Conservation (phyloP, 2,329 filamentous ascomycete genomes). For the Kalmusia sp. region DNA sequence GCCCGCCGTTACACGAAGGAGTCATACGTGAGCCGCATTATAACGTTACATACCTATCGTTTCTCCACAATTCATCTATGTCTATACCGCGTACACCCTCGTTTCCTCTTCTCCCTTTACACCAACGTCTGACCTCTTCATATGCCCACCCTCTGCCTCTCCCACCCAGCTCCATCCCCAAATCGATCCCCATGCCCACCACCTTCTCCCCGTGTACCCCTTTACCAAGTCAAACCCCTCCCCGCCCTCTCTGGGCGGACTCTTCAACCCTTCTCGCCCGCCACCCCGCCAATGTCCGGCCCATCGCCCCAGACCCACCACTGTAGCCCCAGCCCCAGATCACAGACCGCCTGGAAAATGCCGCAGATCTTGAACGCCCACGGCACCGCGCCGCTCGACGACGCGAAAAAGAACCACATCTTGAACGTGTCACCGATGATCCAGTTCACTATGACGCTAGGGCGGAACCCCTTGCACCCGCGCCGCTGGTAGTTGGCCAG, state of each 20-base stretch:
- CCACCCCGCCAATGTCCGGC: slow-evolving; percentile 12
- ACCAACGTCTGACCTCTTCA: too few species aligned
- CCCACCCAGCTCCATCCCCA: slow-evolving; percentile 26
- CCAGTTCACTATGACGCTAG: slow-evolving; percentile 80
- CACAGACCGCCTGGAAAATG: slow-evolving; percentile 80
- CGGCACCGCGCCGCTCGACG: slow-evolving; percentile 71
- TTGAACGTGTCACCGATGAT: slow-evolving; percentile 83
- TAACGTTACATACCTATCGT: too few species aligned
- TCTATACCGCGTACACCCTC: too few species aligned
- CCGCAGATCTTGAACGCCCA: slow-evolving; percentile 83
- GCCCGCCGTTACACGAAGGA: too few species aligned
- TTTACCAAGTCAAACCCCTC: slow-evolving; percentile 20
- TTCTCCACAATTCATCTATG: too few species aligned
- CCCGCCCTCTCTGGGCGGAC: slow-evolving; percentile 23
- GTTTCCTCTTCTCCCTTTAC: too few species aligned
- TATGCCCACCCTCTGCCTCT: slow-evolving; percentile 26
- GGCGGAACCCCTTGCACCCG: slow-evolving; percentile 78
- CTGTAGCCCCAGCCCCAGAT: slow-evolving; percentile 76
- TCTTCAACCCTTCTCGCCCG: slow-evolving; percentile 30
- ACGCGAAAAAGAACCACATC: slow-evolving; percentile 79
- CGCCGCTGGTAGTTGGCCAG: slow-evolving; percentile 70
- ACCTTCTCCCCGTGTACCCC: slow-evolving; percentile 7
- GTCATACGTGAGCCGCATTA: too few species aligned
- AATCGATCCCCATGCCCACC: slow-evolving; percentile 23
- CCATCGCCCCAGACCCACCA: slow-evolving; percentile 58